Percentiles rank a stretch among this genome's conserved stretches.
phyloP scores from a whole-genome alignment of 768 basidiomycete species.

The Termitomyces heimii region DNA sequence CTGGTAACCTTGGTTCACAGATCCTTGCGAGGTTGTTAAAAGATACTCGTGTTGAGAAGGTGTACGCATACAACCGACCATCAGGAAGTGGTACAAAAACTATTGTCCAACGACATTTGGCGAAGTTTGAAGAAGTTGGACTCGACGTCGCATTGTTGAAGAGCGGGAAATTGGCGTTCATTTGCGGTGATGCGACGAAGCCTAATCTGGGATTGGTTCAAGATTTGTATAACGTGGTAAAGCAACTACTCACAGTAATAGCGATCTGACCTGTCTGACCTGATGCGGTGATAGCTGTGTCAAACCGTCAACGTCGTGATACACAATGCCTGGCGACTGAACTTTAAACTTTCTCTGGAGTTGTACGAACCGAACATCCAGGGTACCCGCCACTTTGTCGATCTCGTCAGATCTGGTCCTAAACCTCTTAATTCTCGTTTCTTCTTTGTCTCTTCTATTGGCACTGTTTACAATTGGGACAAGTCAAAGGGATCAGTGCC shows the following conservation, averaged over 20 bases:
- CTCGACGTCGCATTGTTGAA: slow-evolving; percentile 10
- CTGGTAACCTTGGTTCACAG: slow-evolving; percentile 20
- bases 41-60: slow-evolving; percentile 26
- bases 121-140: slow-evolving; percentile 13
- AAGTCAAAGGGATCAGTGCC: slow-evolving; percentile 20
- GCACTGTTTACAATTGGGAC: slow-evolving; percentile 17
- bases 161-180: slow-evolving; percentile 13
- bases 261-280: neutral
- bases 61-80: slow-evolving; percentile 30
- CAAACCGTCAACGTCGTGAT: slow-evolving; percentile 22
- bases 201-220: slow-evolving; percentile 11
- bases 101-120: slow-evolving; percentile 11
- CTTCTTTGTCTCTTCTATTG: slow-evolving; percentile 29
- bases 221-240: slow-evolving; percentile 5
- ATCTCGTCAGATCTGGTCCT: slow-evolving; percentile 19
- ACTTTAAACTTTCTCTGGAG: slow-evolving; percentile 31
- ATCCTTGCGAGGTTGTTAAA: slow-evolving; percentile 20
- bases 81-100: neutral
- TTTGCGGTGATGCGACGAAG: slow-evolving; percentile 12
- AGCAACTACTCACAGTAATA: neutral
- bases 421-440: slow-evolving; percentile 15
- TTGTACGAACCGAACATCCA: slow-evolving; percentile 32
- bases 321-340: slow-evolving; percentile 33
- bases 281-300: slow-evolving; percentile 15
- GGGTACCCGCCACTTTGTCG: slow-evolving; percentile 24